Evolutionary conservation across 345 rosid genomes (phyloP).

Genomic region (Luvunga scandens): DNA sequence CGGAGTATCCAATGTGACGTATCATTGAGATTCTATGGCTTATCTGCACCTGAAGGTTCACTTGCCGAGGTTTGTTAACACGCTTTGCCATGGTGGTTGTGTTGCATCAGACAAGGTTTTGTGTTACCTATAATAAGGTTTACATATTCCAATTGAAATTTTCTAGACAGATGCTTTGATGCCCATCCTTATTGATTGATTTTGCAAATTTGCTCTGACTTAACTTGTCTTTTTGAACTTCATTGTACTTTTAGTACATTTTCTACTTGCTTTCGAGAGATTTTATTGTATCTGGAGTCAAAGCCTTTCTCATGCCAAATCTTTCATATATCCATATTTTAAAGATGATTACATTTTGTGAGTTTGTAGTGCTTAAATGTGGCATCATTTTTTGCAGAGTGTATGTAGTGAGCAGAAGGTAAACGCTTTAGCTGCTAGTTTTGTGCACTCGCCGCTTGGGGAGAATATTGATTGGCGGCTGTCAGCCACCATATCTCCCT

Average conservation of each 20-base stretch:
- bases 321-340: too few relatives aligned
- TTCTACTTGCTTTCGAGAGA: neutral
- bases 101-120: neutral
- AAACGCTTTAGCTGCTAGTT: conserved; percentile 89
- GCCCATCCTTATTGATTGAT: neutral
- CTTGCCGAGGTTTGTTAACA: conserved; percentile 84
- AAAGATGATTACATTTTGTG: neutral
- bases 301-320: neutral
- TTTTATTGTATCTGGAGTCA: neutral
- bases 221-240: neutral
- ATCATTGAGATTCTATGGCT: conserved; percentile 80
- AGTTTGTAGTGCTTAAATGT: conserved; percentile 5
- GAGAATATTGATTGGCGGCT: conserved; percentile 95
- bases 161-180: neutral
- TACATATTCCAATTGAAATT: neutral
- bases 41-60: conserved; percentile 97
- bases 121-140: neutral
- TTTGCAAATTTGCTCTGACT: neutral
- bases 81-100: neutral
- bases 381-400: conserved; percentile 57
- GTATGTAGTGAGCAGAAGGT: conserved; percentile 86
- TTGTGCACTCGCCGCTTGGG: conserved; percentile 77
- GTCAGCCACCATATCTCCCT: conserved; percentile 93
- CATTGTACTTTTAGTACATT: neutral
- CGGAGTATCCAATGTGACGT: conserved; percentile 77